Conservation (phyloP, 2,329 filamentous ascomycete species). For the Neobulgaria alba region DNA sequence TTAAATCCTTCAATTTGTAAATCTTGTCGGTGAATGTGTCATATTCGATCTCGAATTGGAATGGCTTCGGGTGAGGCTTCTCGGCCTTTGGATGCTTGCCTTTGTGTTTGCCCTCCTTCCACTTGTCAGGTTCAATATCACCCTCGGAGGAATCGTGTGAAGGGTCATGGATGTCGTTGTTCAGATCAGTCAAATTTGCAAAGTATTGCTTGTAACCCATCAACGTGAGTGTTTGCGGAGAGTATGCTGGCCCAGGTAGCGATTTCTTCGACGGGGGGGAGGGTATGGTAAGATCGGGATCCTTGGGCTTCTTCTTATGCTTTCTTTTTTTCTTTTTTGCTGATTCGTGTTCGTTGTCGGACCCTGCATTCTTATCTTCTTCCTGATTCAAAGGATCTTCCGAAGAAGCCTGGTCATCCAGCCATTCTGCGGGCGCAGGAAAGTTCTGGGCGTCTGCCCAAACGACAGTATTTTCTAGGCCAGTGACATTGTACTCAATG, state of each 20-base stretch:
- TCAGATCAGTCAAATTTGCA: constrained; percentile 85
- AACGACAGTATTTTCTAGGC: constrained; percentile 18
- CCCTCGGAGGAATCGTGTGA: constrained; percentile 14
- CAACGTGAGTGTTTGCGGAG: constrained; percentile 70
- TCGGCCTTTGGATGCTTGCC: constrained; percentile 46
- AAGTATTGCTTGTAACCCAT: constrained; percentile 84
- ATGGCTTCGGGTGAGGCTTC: constrained; percentile 51
- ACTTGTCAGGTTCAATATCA: constrained; percentile 35
- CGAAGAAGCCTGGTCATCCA: constrained; percentile 1
- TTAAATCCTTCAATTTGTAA: constrained; percentile 74
- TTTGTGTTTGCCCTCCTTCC: constrained; percentile 56
- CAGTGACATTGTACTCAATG: constrained; percentile 83
- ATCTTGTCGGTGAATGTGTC: constrained; percentile 68
- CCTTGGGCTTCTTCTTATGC: constrained; percentile 39
- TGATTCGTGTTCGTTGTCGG: constrained; percentile 13
- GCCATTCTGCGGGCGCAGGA: not conserved
- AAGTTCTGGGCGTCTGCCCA: constrained; percentile 17
- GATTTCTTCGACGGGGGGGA: constrained; percentile 61
- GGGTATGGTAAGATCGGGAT: constrained; percentile 58
- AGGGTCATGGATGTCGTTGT: constrained; percentile 53
- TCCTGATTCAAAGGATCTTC: not conserved
- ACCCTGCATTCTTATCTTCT: not conserved
- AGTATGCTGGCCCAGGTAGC: constrained; percentile 83
- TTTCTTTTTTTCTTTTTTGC: constrained; percentile 39
- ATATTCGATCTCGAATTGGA: constrained; percentile 78